Percentiles rank a stretch among this genome's conserved stretches.
Conservation (phyloP, 1,139 yeast species). For the Spathaspora sp. region DNA sequence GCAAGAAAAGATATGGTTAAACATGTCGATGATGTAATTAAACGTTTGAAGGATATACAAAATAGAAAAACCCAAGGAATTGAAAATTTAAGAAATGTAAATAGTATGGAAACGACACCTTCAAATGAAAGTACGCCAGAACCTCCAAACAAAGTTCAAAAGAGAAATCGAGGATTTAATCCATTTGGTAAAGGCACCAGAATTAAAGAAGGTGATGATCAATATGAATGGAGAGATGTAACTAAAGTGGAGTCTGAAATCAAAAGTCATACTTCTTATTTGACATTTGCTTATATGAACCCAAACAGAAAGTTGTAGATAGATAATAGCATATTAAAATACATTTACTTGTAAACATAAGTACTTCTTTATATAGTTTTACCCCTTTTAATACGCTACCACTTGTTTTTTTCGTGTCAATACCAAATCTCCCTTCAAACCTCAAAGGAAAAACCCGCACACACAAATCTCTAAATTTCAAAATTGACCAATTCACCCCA, state of each 20-base stretch:
- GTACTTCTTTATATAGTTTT: too few species aligned
- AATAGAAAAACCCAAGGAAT: slow-evolving; percentile 73
- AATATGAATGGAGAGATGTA: slow-evolving; percentile 78
- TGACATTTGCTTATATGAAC: slow-evolving; percentile 74
- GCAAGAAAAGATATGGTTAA: slow-evolving; percentile 88
- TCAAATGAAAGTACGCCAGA: slow-evolving; percentile 10
- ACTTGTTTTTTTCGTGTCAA: not conserved
- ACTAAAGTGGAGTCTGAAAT: slow-evolving; percentile 81
- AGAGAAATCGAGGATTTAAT: slow-evolving; percentile 62
- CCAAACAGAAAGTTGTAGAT: slow-evolving; percentile 5
- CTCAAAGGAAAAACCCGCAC: not conserved
- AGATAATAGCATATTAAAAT: not conserved
- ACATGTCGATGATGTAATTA: slow-evolving; percentile 76
- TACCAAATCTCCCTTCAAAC: not conserved
- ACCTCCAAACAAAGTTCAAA: slow-evolving; percentile 24
- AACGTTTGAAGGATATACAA: slow-evolving; percentile 78
- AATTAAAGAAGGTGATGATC: slow-evolving; percentile 81
- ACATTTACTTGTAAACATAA: not conserved
- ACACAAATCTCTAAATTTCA: not conserved
- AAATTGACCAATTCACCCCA: not conserved
- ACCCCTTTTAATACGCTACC: not conserved
- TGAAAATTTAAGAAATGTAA: slow-evolving; percentile 50
- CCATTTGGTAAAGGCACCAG: slow-evolving; percentile 89
- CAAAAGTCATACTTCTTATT: slow-evolving; percentile 90
- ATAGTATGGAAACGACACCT: slow-evolving; percentile 20